Base-by-base conservation (phyloP, 805 yeast genomes). In the Zygosaccharomyces bailii region DNA sequence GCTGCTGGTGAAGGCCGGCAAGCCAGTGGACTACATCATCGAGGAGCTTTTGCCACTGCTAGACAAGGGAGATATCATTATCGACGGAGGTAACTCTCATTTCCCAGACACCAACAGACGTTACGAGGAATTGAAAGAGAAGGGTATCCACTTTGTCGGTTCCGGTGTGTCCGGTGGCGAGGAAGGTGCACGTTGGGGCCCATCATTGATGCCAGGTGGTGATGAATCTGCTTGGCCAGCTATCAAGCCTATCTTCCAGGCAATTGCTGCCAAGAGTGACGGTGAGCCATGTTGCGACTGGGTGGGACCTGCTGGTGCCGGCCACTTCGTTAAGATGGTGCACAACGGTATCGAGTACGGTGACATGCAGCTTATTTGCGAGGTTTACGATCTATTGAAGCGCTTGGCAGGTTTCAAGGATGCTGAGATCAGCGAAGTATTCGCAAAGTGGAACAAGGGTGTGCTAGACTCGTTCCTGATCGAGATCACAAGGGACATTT, bases 121-220 rank as follows among this genome's bases (percentile, higher is more conserved):
- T 74, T 88, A 73, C 77, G 91, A 78, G 48, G 96, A 89, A 68
- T 80, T 91, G 69, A 81, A 84, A 70, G 75, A 71, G 46, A 82
- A 91, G 78, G 98, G 96, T 34, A 82, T 90, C 65, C 74, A 80
- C 55, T 93, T 88, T 59, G 98, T 91, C 54, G 99, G 99, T 65
- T 90, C 96, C 52, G 99, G 99, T 85, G 98, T 93, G 55, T 91
- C 98, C 59, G 99, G 99, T 73, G 99, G 99, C 78, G 99, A 91
- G 75, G 99, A 91, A 71, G 99, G 99, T 79, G 99, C 99, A 62
- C 87, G 99, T 75, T 80, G 86, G 72, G 99, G 99, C 65, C 99
- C 99, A 52, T 90, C 98, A 52, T 79, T 91, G 71, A 91, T 91
- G 99, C 99, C 99, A 61, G 99, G 99, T 82, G 99, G 99, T 69